Base-by-base conservation (phyloP, 768 basidiomycete genomes). In the Russula vinacea region DNA sequence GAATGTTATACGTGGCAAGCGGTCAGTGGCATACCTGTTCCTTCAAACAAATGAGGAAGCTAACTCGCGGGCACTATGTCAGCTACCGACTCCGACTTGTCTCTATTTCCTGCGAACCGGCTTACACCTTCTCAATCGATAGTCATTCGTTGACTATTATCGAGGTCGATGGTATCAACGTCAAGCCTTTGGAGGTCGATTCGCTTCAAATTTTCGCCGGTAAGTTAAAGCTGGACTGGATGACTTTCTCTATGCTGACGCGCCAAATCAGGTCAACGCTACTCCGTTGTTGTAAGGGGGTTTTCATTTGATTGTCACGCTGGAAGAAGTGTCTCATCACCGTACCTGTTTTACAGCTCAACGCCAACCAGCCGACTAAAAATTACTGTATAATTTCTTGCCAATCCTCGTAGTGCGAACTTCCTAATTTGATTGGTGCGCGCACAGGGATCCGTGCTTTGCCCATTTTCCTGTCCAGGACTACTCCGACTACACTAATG, bases 61-160 rank as follows among this genome's bases (percentile, higher is more conserved):
- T 57, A 35, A 61, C 33, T 24, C 17, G 22, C 32, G 9, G 7
- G 47, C 14, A 72, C 70, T 50, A 76, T 16, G 29, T 50, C 19
- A 64, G 82, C 5, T 86, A 85, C 66, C 79, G 85, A 17, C 81
- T 86, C 73, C 79, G 85, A 4, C 42, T 87, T 2, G 65, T 86
- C 35, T 74, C 77, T 11, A 76, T 80, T 11, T 81, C 84, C 24
- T 86, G 86, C 69, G 71, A 75, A 74, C 71, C 74, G 19, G 49
- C 58, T 33, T 73, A 58, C 58, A 53, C 16, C 8, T 72, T 74
- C 64, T 70, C 71, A 19, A 72, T 73, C 39, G 73, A 73, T 35
- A 51, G 50, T 6, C 74, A 74, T 60, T 37, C 53, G 3, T 40
- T 74, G 62, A 72, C 70, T 10, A 53, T 74, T 54, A 74, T 74